These are phyloP conservation scores for Zopfochytrium polystomum DNA, from an alignment of 371 early-diverging fungal species.

Conservation along the genomic window DNA sequence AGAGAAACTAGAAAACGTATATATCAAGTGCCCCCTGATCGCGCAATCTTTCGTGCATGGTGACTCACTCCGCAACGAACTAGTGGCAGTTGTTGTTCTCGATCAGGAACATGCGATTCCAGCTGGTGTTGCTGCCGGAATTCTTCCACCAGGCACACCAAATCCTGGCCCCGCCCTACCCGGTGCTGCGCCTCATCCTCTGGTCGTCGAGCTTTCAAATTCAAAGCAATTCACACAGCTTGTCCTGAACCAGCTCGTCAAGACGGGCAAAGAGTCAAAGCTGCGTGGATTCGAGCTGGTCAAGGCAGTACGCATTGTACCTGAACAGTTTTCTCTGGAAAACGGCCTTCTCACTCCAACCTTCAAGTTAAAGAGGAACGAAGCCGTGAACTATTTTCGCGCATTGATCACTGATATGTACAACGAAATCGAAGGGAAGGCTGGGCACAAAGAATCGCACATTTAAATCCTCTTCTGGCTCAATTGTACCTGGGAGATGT, in stretches of 20 bases:
- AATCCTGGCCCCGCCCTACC: conserved; percentile 25
- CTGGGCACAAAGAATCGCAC: too few species aligned
- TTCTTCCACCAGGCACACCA: conserved; percentile 37
- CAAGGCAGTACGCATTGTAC: conserved; percentile 35
- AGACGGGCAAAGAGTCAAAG: conserved; percentile 33
- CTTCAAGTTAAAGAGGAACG: conserved; percentile 46
- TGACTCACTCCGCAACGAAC: conserved; percentile 70
- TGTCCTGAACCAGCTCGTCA: conserved; percentile 33
- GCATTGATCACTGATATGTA: conserved; percentile 33
- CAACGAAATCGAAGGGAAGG: conserved; percentile 21
- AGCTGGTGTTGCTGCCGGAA: conserved; percentile 27
- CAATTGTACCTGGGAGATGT: too few species aligned
- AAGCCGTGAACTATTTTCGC: conserved; percentile 36
- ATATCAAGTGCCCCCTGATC: conserved; percentile 52
- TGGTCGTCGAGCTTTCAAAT: conserved; percentile 16
- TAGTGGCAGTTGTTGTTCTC: conserved; percentile 86
- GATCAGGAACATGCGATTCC: conserved; percentile 44
- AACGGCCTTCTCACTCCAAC: conserved; percentile 50
- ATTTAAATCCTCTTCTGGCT: too few species aligned
- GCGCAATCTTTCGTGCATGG: conserved; percentile 84
- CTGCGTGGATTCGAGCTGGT: conserved; percentile 47
- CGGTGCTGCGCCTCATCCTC: conserved; percentile 24
- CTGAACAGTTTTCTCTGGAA: conserved; percentile 37
- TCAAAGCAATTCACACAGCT: conserved; percentile 24
- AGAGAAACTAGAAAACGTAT: conserved; percentile 87